A percentile compares a stretch with the other conserved stretches of the same genome.
Conservation (phyloP, 148 eudicot species). For the Nepenthes gracilis region DNA sequence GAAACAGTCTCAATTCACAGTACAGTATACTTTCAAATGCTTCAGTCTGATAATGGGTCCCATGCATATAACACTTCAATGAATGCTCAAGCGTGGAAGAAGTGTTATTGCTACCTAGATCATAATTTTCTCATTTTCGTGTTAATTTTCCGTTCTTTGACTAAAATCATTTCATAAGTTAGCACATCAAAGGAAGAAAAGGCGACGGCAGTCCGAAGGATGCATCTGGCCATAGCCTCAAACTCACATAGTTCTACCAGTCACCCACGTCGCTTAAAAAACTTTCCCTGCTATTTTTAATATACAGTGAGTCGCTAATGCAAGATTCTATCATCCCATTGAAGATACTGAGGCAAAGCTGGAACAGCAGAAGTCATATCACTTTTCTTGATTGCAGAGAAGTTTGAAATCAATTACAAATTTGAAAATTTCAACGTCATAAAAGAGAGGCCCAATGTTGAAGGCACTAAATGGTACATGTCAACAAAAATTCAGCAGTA, state of each 20-base stretch:
- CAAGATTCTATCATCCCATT: no score
- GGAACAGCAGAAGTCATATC: no score
- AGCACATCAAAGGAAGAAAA: conserved; percentile 1
- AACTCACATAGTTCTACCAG: neutral
- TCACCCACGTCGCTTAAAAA: no score
- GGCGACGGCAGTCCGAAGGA: neutral
- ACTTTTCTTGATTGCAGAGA: no score
- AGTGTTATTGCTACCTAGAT: conserved; percentile 1
- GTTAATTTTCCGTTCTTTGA: neutral
- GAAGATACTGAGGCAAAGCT: no score
- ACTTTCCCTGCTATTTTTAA: no score
- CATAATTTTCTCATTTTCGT: conserved; percentile 2
- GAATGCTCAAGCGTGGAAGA: conserved; percentile 1
- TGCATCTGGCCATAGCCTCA: neutral
- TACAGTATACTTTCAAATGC: neutral
- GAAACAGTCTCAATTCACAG: no score
- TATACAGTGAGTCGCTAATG: no score
- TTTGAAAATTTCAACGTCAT: neutral
- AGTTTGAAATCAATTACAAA: no score
- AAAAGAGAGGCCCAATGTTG: neutral
- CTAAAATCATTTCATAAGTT: neutral
- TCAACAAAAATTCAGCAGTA: neutral
- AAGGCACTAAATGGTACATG: neutral
- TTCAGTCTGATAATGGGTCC: conserved; percentile 2
- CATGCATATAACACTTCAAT: conserved; percentile 2